These are phyloP conservation scores for Yamadazyma sp. DNA, from an alignment of 805 yeast species.

Conservation along the genomic window DNA sequence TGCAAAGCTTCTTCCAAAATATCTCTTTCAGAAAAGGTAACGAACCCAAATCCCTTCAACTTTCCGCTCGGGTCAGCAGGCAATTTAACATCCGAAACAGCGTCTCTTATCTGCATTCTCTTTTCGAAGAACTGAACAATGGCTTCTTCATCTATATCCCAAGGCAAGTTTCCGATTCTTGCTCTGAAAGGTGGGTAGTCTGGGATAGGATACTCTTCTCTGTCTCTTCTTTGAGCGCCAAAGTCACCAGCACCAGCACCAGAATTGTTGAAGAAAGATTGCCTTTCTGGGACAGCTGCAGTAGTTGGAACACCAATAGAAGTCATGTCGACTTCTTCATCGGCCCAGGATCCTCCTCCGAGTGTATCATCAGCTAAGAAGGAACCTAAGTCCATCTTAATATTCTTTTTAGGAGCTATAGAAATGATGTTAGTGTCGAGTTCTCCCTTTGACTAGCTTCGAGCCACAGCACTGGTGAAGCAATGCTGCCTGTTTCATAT, in stretches of 20 bases:
- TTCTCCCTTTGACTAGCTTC: too few species aligned
- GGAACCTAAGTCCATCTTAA: conserved; percentile 83
- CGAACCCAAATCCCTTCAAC: conserved; percentile 57
- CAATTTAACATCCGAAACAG: conserved; percentile 63
- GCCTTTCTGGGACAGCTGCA: conserved; percentile 23
- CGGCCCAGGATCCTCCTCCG: conserved; percentile 83
- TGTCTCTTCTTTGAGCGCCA: conserved; percentile 38
- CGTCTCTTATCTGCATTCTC: conserved; percentile 48
- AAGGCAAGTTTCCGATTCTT: conserved; percentile 81
- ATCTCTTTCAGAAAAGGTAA: conserved; percentile 48
- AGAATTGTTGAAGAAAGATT: conserved; percentile 24
- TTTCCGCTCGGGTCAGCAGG: conserved; percentile 69
- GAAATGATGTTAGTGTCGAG: conserved; percentile 18
- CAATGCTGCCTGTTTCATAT: background rate
- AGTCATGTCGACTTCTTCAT: conserved; percentile 71
- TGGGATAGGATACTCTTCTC: conserved; percentile 82
- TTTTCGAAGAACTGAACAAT: conserved; percentile 62
- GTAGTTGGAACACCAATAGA: conserved; percentile 55
- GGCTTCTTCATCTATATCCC: conserved; percentile 70
- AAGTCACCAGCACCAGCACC: background rate
- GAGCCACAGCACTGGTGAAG: background rate
- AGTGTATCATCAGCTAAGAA: conserved; percentile 76
- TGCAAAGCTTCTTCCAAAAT: conserved; percentile 52
- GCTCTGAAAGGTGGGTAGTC: conserved; percentile 91
- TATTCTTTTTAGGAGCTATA: conserved; percentile 52